These are phyloP conservation scores for Podospora fimiseda DNA, from an alignment of 495 filamentous ascomycete genomes.

Conservation along the genomic window DNA sequence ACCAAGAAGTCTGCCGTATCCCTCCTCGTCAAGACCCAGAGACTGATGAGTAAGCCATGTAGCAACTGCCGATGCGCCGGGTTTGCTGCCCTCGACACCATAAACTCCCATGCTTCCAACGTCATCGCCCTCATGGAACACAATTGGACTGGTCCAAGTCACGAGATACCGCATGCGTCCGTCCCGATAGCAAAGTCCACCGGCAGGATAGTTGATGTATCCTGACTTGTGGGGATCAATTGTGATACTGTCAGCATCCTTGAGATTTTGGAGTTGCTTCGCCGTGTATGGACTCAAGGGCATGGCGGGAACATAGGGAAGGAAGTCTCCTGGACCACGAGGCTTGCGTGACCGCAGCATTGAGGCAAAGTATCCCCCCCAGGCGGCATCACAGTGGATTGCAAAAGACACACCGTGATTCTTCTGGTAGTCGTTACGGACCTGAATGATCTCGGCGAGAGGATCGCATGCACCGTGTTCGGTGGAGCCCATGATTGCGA, in stretches of 20 bases:
- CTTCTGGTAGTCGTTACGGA: background rate
- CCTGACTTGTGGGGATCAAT: background rate
- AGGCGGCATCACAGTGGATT: background rate
- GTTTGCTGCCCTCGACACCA: background rate
- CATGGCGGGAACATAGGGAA: background rate
- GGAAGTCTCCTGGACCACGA: background rate
- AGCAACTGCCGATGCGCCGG: background rate
- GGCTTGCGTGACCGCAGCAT: background rate
- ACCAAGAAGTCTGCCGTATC: background rate
- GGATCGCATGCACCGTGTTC: background rate
- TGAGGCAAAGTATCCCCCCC: background rate
- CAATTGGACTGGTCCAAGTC: background rate
- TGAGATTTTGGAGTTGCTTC: background rate
- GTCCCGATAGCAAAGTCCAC: background rate
- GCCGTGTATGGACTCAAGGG: background rate
- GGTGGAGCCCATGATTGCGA: background rate
- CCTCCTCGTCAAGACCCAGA: background rate
- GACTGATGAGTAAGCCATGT: background rate
- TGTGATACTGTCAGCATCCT: background rate
- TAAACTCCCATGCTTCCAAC: background rate
- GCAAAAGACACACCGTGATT: background rate
- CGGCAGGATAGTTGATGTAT: background rate
- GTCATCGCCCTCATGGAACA: background rate
- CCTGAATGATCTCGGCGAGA: background rate
- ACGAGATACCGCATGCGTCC: background rate